These are phyloP conservation scores for Saccharomyces hybrid DNA, from an alignment of 1,139 yeast genomes.

Conservation along the genomic window DNA sequence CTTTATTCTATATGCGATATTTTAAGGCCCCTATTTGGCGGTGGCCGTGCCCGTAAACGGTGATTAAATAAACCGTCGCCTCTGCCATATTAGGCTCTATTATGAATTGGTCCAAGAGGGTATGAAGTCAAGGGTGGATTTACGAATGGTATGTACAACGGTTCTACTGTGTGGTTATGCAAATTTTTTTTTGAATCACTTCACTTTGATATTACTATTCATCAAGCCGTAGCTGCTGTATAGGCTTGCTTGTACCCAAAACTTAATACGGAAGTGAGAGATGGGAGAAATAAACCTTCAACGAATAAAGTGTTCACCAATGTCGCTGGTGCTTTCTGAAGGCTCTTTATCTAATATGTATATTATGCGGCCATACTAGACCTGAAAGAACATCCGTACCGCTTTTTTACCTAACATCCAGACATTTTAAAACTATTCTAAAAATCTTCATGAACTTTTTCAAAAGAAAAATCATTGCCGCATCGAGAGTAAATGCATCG, in stretches of 20 bases:
- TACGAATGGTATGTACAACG: not conserved
- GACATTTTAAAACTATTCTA: too few species aligned
- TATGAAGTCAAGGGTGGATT: not conserved
- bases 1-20: not conserved
- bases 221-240: not conserved
- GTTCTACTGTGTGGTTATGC: not conserved
- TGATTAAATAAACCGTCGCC: not conserved
- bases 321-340: too few species aligned
- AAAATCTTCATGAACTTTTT: too few species aligned
- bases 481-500: too few species aligned
- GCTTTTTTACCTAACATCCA: too few species aligned
- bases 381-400: too few species aligned
- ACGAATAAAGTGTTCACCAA: too few species aligned
- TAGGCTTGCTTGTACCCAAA: not conserved
- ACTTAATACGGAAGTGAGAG: not conserved
- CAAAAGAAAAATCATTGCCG: too few species aligned
- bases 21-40: slow-evolving; percentile 1
- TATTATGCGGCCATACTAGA: too few species aligned
- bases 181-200: not conserved
- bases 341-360: too few species aligned
- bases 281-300: too few species aligned
- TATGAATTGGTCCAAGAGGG: not conserved
- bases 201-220: too few species aligned
- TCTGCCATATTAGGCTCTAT: not conserved
- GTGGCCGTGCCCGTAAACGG: not conserved